Percentiles rank a stretch among this genome's conserved stretches.
phyloP scores from a whole-genome alignment of 768 basidiomycete species.

The Phylloporus rhodoxanthus region DNA sequence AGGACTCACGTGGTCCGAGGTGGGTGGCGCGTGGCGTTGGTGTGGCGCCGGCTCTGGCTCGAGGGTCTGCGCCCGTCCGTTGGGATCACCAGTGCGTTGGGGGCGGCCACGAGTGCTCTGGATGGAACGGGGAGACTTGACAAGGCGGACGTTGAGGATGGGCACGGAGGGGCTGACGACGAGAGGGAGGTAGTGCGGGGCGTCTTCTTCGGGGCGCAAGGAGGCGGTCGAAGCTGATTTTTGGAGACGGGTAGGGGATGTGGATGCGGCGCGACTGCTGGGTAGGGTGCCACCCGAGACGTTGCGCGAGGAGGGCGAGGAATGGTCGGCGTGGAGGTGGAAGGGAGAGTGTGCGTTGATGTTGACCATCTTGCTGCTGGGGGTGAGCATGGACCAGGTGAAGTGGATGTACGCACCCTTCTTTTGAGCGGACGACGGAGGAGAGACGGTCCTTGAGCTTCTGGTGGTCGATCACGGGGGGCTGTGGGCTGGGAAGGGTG shows the following conservation, averaged over 20 bases:
- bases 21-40: too few relatives aligned
- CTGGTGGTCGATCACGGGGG: constrained; percentile 41
- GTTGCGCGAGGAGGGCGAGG: constrained; percentile 29
- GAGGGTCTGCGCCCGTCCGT: constrained; percentile 6
- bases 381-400: background rate
- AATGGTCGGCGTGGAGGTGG: constrained; percentile 36
- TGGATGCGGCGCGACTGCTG: constrained; percentile 18
- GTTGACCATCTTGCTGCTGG: constrained; percentile 63
- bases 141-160: constrained; percentile 24
- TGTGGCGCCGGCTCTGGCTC: background rate
- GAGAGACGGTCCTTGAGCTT: constrained; percentile 46
- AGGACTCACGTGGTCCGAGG: constrained; percentile 12
- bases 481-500: constrained; percentile 19
- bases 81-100: constrained; percentile 3
- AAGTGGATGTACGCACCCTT: constrained; percentile 40
- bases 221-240: constrained; percentile 21
- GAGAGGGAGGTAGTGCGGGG: constrained; percentile 5
- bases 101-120: constrained; percentile 21
- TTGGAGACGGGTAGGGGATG: constrained; percentile 19
- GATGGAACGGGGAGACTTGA: constrained; percentile 6
- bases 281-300: constrained; percentile 28
- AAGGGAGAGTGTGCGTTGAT: constrained; percentile 57
- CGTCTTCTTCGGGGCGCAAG: constrained; percentile 14
- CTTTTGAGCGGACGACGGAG: constrained; percentile 54
- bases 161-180: constrained; percentile 1